Conservation (phyloP, 345 rosid species). For the Ceriops decandra region DNA sequence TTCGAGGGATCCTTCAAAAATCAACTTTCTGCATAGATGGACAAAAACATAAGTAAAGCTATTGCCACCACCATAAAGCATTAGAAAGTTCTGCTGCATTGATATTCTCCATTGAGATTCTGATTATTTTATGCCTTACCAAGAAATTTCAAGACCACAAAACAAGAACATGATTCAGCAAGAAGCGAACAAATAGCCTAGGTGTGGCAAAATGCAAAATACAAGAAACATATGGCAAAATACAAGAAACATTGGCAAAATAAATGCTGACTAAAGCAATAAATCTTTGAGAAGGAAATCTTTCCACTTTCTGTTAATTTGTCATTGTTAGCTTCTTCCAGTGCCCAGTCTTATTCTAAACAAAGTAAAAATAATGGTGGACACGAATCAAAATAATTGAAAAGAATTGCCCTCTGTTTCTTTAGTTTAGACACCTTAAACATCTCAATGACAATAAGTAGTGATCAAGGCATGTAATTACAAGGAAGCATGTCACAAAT, state of each 20-base stretch:
- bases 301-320: slow-evolving; percentile 1
- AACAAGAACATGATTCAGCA: neutral
- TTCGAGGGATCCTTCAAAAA: neutral
- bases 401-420: neutral
- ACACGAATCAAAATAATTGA: too few species aligned
- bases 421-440: neutral
- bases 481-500: too few species aligned
- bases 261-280: neutral
- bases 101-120: neutral
- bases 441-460: too few species aligned
- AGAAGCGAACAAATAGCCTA: neutral
- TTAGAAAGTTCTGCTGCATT: neutral
- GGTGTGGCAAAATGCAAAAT: neutral
- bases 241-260: neutral
- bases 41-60: neutral
- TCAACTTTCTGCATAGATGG: slow-evolving; percentile 11
- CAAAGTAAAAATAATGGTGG: neutral
- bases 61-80: neutral
- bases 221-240: neutral
- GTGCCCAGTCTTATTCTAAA: too few species aligned
- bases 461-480: too few species aligned
- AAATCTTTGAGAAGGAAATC: neutral
- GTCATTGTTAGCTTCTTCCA: neutral
- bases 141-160: neutral
- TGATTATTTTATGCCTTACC: neutral